Evolutionary conservation across 805 yeast genomes (phyloP), one percentile per base, ranked within the genome.

Genomic region (Lipomyces chichibuensis): DNA sequence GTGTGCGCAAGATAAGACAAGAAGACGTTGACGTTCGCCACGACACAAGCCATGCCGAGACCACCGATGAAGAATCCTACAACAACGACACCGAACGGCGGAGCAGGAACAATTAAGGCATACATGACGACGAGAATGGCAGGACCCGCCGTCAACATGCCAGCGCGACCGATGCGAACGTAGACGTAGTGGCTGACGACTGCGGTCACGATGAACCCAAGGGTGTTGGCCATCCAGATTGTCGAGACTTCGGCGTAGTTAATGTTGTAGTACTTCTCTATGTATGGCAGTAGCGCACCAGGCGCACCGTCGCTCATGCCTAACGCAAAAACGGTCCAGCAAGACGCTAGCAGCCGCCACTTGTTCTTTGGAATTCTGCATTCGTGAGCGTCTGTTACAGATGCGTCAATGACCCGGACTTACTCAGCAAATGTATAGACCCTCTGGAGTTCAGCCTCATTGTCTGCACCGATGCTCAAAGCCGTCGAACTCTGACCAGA

Each of bases 61-160:
- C 90, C 90, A n/a, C 88, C 88, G 72, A 84, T 77, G 76, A 84
- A 84, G 71, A 83, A 86, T 0, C 81, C 87, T 29, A 80, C 75
- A 3, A 82, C 85, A 33, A 84, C 80, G 0, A 81, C 80, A 0
- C 85, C 83, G 72, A 84, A 87, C 17, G 75, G 74, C 3, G 84
- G 79, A 2, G 88, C 88, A 8, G 84, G 75, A 11, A 81, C 71
- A n/a, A 84, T 81, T 2, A 85, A 71, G 0, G 82, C 77, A 71
- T 79, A 84, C 84, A 82, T 83, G 11, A 81, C 65, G 3, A 77
- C 68, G 49, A 81, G 78, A 1, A 76, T 72, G 1, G 74, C 49
- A 39, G 79, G 76, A 2, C 87, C 87, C 6, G 80, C 65, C 0
- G 79, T 71, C 39, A 82, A 69, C 71, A 82, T 77, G 62, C 77